phyloP scores from a whole-genome alignment of 2,329 filamentous ascomycete genomes.

The Sporothrix pallida region DNA sequence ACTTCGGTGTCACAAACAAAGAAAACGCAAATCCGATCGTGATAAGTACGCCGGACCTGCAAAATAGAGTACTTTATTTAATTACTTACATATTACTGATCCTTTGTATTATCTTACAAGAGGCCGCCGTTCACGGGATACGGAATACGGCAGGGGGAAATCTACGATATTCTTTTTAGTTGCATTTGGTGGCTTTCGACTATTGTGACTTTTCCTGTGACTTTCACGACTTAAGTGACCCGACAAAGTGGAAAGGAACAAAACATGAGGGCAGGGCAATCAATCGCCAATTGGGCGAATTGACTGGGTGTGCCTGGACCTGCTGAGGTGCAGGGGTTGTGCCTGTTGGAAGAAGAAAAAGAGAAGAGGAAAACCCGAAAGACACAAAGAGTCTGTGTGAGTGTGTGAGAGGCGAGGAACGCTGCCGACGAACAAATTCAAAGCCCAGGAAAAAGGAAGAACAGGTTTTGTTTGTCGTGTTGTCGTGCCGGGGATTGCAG shows the following conservation, averaged over 20 bases:
- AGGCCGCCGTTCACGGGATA: neutral
- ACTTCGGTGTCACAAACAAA: neutral
- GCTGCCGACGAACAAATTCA: neutral
- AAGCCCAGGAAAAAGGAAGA: neutral
- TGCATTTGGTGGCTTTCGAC: too few relatives aligned
- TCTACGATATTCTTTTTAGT: neutral
- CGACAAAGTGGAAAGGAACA: conserved; percentile 18
- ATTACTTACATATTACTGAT: neutral
- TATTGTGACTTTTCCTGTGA: too few relatives aligned
- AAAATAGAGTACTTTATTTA: neutral
- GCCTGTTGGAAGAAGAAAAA: neutral
- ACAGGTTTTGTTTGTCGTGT: neutral
- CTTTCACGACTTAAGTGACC: neutral
- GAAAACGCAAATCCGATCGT: neutral
- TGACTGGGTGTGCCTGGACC: neutral
- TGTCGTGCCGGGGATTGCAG: neutral
- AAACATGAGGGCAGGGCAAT: neutral
- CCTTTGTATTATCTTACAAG: neutral
- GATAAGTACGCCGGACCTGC: neutral
- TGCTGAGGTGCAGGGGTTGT: conserved; percentile 5
- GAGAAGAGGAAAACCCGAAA: neutral
- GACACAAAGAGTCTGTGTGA: neutral
- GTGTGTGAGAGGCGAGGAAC: neutral
- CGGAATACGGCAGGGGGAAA: neutral
- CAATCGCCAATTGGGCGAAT: neutral